Base-by-base conservation (phyloP, 495 filamentous ascomycete species). In the Trichoderma gamsii region DNA sequence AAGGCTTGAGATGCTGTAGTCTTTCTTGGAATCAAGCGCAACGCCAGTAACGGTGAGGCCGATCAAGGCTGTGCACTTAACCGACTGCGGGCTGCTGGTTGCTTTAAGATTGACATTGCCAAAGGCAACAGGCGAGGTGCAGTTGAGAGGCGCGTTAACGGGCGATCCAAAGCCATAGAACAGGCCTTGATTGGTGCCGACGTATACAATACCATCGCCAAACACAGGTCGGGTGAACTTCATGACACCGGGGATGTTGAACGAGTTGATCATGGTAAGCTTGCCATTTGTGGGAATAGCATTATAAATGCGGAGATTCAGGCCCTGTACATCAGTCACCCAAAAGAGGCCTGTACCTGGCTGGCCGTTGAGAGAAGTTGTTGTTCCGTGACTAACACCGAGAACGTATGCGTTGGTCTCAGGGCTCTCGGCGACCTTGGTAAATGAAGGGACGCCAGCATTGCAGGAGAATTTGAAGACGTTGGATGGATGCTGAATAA, bases 201-300 rank as follows among this genome's bases (percentile, higher is more conserved):
- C 69, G 59, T 81, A 81, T 8, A 79, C 61, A 51, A 75, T 66
- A 0, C 68, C 72, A 69, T 82, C 75, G 6, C 80, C 80, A 66
- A 82, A 81, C 0, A 73, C 72, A 4, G 80, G 78, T 8, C 79
- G 71, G 11, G 78, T 76, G 61, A 79, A 81, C 70, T 81, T 82
- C 63, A 72, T 75, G 25, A 76, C 49, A 8, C 79, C 71, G n/a
- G 69, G 73, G 4, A 72, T 75, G n/a, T 70, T 63, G 1, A 73
- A 72, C 41, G 77, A 65, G 49, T 72, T 69, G 69, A 78, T 76
- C 8, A 69, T 71, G n/a, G 69, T 65, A 16, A 81, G 69, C 21
- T 70, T 68, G 23, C 76, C 76, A 49, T 77, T 69, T 44, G 49
- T 51, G 23, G 71, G 71, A 11, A 79, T 71, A 2, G 78, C 78